Evolutionary conservation across 2,329 filamentous ascomycete species (phyloP).

Genomic region (Botrytis elliptica): DNA sequence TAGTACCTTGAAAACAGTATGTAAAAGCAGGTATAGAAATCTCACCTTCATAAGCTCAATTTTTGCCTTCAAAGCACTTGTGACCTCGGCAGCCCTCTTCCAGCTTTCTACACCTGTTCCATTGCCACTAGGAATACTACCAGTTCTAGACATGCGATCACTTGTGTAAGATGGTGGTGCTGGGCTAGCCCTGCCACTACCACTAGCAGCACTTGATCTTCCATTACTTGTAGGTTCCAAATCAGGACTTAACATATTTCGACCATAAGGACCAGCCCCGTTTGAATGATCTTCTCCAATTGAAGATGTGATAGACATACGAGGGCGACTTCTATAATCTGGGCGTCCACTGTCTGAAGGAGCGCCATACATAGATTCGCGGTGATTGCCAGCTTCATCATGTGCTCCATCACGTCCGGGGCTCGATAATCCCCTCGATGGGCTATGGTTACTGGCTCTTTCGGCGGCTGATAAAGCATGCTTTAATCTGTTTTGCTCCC

Average conservation of each 20-base stretch:
- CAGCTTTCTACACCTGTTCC: slow-evolving; percentile 79
- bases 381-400: slow-evolving; percentile 61
- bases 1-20: slow-evolving; percentile 7
- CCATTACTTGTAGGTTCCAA: slow-evolving; percentile 35
- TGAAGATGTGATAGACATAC: slow-evolving; percentile 61
- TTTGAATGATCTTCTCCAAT: slow-evolving; percentile 78
- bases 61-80: slow-evolving; percentile 91
- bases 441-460: slow-evolving; percentile 44
- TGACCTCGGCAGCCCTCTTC: slow-evolving; percentile 96
- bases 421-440: slow-evolving; percentile 37
- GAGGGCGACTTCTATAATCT: slow-evolving; percentile 31
- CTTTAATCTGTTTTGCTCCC: slow-evolving; percentile 92
- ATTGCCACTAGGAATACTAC: slow-evolving; percentile 38
- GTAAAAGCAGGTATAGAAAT: slow-evolving; percentile 4
- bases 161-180: slow-evolving; percentile 31
- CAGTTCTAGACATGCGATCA: slow-evolving; percentile 29
- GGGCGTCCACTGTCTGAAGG: slow-evolving; percentile 30
- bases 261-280: slow-evolving; percentile 44
- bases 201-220: slow-evolving; percentile 36
- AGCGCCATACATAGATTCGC: slow-evolving; percentile 45
- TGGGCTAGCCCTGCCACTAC: slow-evolving; percentile 38
- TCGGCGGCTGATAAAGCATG: slow-evolving; percentile 70
- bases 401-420: slow-evolving; percentile 48
- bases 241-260: slow-evolving; percentile 38
- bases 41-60: slow-evolving; percentile 96